Conservation (phyloP, 2,329 filamentous ascomycete species). For the Trichoderma harzianum region DNA sequence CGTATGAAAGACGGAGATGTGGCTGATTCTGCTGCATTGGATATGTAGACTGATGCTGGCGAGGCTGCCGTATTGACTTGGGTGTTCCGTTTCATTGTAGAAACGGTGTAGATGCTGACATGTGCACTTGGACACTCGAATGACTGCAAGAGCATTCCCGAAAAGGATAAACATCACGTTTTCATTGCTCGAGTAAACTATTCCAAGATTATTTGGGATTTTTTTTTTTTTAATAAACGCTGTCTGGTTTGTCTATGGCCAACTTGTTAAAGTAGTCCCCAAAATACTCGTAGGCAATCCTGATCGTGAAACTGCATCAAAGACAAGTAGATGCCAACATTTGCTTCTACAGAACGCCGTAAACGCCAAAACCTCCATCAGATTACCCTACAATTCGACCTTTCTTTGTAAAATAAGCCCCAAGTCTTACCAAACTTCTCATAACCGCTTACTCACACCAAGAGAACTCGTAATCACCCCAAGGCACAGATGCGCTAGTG, state of each 20-base stretch:
- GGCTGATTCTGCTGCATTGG: background rate
- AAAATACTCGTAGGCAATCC: too few species aligned
- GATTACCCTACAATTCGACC: background rate
- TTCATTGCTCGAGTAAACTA: background rate
- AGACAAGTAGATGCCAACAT: background rate
- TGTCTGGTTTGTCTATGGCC: rapidly evolving
- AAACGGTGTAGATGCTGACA: background rate
- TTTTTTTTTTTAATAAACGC: background rate
- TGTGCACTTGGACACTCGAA: background rate
- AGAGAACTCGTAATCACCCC: background rate
- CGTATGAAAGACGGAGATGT: background rate
- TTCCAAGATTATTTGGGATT: rapidly evolving
- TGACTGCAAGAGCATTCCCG: background rate
- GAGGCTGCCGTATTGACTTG: background rate
- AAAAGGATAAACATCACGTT: background rate
- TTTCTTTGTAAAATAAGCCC: background rate
- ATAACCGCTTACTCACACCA: background rate
- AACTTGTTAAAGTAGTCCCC: rapidly evolving
- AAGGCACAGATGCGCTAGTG: background rate
- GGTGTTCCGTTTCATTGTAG: background rate
- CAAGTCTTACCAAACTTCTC: background rate
- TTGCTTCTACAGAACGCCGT: background rate
- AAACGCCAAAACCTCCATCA: background rate
- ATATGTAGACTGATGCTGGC: background rate
- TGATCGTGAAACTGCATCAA: background rate